Evolutionary conservation across 306 rosid genomes (phyloP).

Genomic region (Quercus rubra): DNA sequence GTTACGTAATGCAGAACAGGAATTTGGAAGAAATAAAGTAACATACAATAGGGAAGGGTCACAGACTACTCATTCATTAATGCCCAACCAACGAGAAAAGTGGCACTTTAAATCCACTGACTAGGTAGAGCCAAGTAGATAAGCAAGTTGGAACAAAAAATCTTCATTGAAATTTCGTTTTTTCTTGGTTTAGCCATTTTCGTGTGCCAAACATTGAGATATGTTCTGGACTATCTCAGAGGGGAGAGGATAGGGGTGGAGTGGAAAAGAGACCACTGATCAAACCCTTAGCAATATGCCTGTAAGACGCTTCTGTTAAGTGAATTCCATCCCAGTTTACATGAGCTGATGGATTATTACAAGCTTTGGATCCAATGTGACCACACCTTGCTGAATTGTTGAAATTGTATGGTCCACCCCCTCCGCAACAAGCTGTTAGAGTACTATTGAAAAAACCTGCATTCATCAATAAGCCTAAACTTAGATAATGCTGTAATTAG

Average conservation of each 20-base stretch:
- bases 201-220: no score
- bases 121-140: no score
- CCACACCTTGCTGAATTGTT: constrained; percentile 61
- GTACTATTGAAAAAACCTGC: constrained; percentile 39
- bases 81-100: no score
- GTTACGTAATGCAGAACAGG: no score
- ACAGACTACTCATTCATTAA: no score
- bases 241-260: constrained; percentile 25
- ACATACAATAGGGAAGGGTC: no score
- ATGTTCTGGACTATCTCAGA: not conserved
- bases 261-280: constrained; percentile 41
- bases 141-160: no score
- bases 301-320: constrained; percentile 65
- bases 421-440: constrained; percentile 59
- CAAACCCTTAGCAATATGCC: constrained; percentile 40
- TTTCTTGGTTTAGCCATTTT: no score
- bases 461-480: not conserved
- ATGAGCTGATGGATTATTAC: constrained; percentile 39
- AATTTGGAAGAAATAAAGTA: no score
- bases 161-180: no score
- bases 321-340: constrained; percentile 73
- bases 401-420: constrained; percentile 72
- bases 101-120: no score
- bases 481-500: not conserved
- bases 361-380: constrained; percentile 35